Evolutionary conservation across 75 land plant species (phyloP), one percentile per base, ranked within the genome.

Genomic region (Chamaecyparis obtusa): DNA sequence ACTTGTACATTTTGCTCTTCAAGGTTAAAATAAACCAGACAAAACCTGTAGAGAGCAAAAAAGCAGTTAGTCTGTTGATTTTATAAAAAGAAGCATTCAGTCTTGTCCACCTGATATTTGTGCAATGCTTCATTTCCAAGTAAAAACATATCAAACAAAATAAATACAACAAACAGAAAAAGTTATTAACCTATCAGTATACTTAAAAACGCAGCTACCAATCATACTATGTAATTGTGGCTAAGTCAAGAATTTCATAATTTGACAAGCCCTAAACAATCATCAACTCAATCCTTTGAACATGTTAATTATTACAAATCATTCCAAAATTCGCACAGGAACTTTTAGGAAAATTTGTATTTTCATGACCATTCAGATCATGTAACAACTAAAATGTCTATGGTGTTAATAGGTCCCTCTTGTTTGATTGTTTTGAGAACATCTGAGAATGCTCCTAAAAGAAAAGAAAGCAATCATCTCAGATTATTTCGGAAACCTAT

Each of bases 1-100:
- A 96, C 88, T 96, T 94, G 90, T 97, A 97, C 92, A 92, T 88
- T 89, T 93, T 93, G 90, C 92, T 97, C 89, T 96, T 97, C 77
- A 97, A 71, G 19, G 98, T 92, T 78, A 97, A 86, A 84, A 97
- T 96, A 87, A 97, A 97, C 98, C 96, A 96, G 83, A 97, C 94
- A 90, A 97, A 96, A 72, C 98, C 99, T 97, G 92, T 81, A 81
- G 16, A 81, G 54, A 76, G 30, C 32, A 4, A 46, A n/a, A 46
- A 81, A 27, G 15, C 54, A 2, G n/a, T 81, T n/a, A 81, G 32
- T 51, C 83, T 27, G 0, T 44, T 24, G 11, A 81, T 81, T 46
- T 2, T 74, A 24, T 74, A 33, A 33, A 14, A 30, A 30, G 30
- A 74, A 74, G 33, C 98, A 97, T 79, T 98, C 98, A 91, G 86